Evolutionary conservation across 108 stramenopile genomes (phyloP).

Genomic region (Fragilariopsis cylindrus): DNA sequence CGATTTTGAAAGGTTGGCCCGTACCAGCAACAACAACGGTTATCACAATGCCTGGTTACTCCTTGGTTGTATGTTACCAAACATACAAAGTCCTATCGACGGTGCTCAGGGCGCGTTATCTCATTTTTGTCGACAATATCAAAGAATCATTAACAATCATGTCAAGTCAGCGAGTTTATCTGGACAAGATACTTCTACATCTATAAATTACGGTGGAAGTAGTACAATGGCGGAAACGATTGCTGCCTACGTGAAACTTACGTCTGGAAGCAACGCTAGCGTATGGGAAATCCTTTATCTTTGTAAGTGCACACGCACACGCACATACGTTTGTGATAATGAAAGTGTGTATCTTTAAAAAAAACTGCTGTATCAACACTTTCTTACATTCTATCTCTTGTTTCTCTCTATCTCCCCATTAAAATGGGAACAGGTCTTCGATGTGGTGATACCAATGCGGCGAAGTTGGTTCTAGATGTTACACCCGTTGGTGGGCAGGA

Average conservation of each 20-base stretch:
- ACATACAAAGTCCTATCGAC: constrained; percentile 17
- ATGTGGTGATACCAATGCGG: constrained; percentile 45
- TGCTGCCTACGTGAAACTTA: constrained; percentile 43
- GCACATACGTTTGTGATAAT: neutral
- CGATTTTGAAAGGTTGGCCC: constrained; percentile 15
- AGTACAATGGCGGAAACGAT: constrained; percentile 29
- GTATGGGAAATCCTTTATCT: constrained; percentile 46
- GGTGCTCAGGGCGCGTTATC: constrained; percentile 38
- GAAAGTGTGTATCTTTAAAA: neutral
- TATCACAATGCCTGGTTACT: constrained; percentile 43
- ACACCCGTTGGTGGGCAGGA: constrained; percentile 12
- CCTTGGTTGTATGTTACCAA: constrained; percentile 18
- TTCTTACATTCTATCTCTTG: constrained; percentile 8
- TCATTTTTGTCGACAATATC: constrained; percentile 43
- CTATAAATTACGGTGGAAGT: neutral
- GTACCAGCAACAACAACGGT: constrained; percentile 11
- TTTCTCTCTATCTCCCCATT: neutral
- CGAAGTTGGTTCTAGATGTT: constrained; percentile 28
- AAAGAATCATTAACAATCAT: constrained; percentile 33
- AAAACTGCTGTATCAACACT: neutral
- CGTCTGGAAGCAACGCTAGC: constrained; percentile 32
- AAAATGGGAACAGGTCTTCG: constrained; percentile 31
- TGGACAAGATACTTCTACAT: constrained; percentile 23
- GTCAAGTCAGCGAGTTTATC: constrained; percentile 37
- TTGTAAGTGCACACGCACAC: constrained; percentile 21